phyloP scores from a whole-genome alignment of 345 rosid genomes.

The Raphanus raphanistrum region DNA sequence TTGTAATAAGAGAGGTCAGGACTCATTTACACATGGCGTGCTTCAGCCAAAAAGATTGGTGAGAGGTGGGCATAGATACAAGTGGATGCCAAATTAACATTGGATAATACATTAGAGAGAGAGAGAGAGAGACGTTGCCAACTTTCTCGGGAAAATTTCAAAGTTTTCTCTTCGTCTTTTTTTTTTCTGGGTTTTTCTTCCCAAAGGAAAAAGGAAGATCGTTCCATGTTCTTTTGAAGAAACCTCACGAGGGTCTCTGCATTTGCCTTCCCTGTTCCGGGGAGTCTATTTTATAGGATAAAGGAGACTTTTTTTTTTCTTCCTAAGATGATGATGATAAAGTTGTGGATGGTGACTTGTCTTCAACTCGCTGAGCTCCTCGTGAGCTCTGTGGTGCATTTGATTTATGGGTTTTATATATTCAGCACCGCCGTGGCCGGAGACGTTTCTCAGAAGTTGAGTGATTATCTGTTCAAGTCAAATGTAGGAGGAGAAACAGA shows the following conservation, averaged over 20 bases:
- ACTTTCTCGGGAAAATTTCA: constrained; percentile 23
- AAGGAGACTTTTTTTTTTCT: constrained; percentile 1
- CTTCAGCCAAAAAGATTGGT: constrained; percentile 9
- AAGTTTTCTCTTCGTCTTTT: background rate
- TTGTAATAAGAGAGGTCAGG: constrained; percentile 12
- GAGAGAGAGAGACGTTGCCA: constrained; percentile 9
- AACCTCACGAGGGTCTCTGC: constrained; percentile 7
- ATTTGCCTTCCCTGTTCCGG: constrained; percentile 28
- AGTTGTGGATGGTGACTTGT: constrained; percentile 61
- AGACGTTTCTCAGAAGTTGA: constrained; percentile 58
- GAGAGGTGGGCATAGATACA: constrained; percentile 34
- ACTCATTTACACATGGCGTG: constrained; percentile 35
- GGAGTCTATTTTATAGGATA: constrained; percentile 20
- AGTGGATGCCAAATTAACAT: constrained; percentile 19
- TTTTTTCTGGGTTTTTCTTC: constrained; percentile 36
- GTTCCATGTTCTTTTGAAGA: constrained; percentile 34
- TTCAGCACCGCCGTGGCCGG: constrained; percentile 91
- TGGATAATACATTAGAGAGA: constrained; percentile 13
- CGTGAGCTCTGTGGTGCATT: constrained; percentile 77
- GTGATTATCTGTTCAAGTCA: constrained; percentile 57
- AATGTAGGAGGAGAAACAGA: constrained; percentile 35
- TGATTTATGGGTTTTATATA: constrained; percentile 80
- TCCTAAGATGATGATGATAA: constrained; percentile 46
- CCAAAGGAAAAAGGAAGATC: constrained; percentile 28
- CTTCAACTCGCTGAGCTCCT: constrained; percentile 78